phyloP scores from a whole-genome alignment of 768 basidiomycete genomes.

The Russula sp. region DNA sequence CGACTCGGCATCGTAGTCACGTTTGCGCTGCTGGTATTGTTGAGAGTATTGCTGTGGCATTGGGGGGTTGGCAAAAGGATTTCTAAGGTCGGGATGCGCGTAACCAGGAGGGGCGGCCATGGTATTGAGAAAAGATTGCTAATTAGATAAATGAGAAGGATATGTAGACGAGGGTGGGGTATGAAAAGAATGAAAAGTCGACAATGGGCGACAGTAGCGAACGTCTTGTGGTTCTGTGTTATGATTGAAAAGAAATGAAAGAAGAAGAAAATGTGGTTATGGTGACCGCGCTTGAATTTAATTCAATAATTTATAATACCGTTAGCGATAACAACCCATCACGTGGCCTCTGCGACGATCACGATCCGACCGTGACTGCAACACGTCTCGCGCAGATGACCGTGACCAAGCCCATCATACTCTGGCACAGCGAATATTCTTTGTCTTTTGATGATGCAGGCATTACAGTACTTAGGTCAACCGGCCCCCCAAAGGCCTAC shows the following conservation, averaged over 20 bases:
- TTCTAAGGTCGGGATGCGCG: constrained; percentile 28
- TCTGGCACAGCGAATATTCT: constrained; percentile 8
- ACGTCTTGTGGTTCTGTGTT: not conserved
- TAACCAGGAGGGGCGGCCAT: constrained; percentile 33
- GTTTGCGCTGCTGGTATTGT: constrained; percentile 10
- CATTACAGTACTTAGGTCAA: constrained; percentile 9
- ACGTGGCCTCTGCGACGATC: too few species aligned
- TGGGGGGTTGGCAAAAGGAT: constrained; percentile 27
- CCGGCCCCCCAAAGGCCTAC: constrained; percentile 11
- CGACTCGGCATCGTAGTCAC: constrained; percentile 24
- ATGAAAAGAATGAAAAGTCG: constrained; percentile 17
- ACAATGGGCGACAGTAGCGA: constrained; percentile 1
- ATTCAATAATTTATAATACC: too few species aligned
- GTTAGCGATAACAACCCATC: too few species aligned
- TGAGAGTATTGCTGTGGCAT: constrained; percentile 23
- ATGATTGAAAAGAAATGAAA: not conserved
- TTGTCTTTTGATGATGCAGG: constrained; percentile 19
- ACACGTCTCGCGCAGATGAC: too few species aligned
- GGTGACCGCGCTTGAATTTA: too few species aligned
- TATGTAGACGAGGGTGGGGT: not conserved
- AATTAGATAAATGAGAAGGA: constrained; percentile 4
- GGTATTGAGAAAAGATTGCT: constrained; percentile 12
- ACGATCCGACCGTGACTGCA: too few species aligned
- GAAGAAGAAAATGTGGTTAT: not conserved
- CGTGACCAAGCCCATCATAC: constrained; percentile 17